These are phyloP conservation scores for Colletotrichum neosansevieriae DNA, from an alignment of 2,329 filamentous ascomycete species.

Conservation along the genomic window DNA sequence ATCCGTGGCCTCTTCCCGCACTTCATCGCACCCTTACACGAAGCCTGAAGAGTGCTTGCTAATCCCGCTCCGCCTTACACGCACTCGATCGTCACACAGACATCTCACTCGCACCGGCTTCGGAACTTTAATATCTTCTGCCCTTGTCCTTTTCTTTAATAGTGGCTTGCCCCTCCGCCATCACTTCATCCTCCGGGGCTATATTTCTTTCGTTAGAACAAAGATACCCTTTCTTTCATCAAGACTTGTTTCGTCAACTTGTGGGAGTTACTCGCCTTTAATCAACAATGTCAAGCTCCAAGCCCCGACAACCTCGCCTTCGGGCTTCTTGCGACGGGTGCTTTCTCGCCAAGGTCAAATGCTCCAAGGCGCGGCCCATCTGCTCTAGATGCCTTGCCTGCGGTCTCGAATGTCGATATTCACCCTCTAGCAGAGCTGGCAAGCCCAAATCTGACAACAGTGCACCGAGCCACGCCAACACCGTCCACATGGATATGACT, in stretches of 20 bases:
- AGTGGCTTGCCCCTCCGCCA: conserved; percentile 33
- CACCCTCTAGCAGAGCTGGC: conserved; percentile 63
- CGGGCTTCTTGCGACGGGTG: conserved; percentile 66
- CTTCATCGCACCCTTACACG: conserved; percentile 29
- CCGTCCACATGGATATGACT: conserved; percentile 42
- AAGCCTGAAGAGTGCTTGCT: conserved; percentile 32
- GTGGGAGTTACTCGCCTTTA: conserved; percentile 24
- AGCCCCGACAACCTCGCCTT: conserved; percentile 56
- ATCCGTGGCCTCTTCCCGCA: conserved; percentile 33
- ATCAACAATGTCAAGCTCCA: conserved; percentile 43
- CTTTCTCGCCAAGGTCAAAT: conserved; percentile 68
- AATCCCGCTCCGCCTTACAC: conserved; percentile 36
- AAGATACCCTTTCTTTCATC: conserved; percentile 24
- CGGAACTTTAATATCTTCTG: conserved; percentile 37
- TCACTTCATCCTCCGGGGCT: conserved; percentile 23
- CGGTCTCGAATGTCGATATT: conserved; percentile 64
- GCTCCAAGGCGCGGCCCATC: conserved; percentile 64
- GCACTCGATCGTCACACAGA: conserved; percentile 36
- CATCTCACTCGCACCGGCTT: conserved; percentile 36
- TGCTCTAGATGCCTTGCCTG: conserved; percentile 64
- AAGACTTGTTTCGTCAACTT: conserved; percentile 5
- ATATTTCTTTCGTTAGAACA: conserved; percentile 33
- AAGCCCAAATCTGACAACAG: conserved; percentile 58
- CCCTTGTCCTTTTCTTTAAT: conserved; percentile 34
- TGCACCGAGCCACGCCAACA: conserved; percentile 41